These are phyloP conservation scores for Eimeria sp. DNA, from an alignment of 169 alveolate species.

Conservation along the genomic window DNA sequence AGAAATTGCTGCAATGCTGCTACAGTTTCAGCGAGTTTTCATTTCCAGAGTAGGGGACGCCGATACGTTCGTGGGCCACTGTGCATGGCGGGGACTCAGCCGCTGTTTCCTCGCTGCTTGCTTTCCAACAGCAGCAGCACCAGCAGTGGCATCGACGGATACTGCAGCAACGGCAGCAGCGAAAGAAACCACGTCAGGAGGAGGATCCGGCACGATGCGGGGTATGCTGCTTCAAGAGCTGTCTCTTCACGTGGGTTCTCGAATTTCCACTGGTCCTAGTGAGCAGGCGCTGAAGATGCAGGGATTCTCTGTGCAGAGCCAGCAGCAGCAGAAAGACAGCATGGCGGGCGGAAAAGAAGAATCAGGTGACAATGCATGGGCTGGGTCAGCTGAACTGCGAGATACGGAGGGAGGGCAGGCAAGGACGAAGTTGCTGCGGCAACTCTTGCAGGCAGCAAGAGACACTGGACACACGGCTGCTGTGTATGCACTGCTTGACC, in stretches of 20 bases:
- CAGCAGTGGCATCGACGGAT: background rate
- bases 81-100: constrained; percentile 66
- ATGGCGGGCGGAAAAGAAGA: background rate
- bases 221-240: constrained; percentile 36
- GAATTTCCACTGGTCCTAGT: constrained; percentile 43
- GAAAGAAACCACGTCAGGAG: background rate
- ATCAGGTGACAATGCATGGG: background rate
- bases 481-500: constrained; percentile 76
- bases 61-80: constrained; percentile 62
- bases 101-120: constrained; percentile 63
- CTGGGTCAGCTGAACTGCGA: constrained; percentile 5
- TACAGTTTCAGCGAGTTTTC: constrained; percentile 55
- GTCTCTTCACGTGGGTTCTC: constrained; percentile 55
- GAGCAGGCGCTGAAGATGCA: constrained; percentile 64
- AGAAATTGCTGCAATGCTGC: constrained; percentile 63
- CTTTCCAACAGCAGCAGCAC: background rate
- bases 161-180: constrained; percentile 12
- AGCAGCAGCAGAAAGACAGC: constrained; percentile 24
- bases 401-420: constrained; percentile 55
- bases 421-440: constrained; percentile 70
- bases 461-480: constrained; percentile 65
- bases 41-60: constrained; percentile 61
- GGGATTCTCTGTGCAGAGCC: constrained; percentile 40
- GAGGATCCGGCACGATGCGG: background rate
- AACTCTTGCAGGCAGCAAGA: constrained; percentile 63